Evolutionary conservation across 225 moss, liverwort and hornwort genomes (phyloP).

Genomic region (Sphagnum contortum): DNA sequence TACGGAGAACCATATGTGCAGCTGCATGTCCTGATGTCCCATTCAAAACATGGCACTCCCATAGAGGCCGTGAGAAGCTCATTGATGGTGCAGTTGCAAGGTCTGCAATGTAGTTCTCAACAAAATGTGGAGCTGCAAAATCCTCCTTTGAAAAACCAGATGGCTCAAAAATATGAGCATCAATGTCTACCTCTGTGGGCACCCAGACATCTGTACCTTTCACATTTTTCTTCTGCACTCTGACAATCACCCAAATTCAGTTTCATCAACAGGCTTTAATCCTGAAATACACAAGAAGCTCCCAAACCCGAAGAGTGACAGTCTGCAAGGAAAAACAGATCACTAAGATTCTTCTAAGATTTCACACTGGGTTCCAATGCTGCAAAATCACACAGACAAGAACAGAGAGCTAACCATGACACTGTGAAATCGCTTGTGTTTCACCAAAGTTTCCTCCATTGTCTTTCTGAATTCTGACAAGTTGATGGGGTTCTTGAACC

Average conservation of each 20-base stretch:
- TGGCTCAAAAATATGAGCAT: constrained; percentile 39
- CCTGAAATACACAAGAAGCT: no score
- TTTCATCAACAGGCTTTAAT: no score
- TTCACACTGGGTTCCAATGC: no score
- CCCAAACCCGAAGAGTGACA: no score
- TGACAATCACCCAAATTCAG: not conserved
- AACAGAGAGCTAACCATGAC: no score
- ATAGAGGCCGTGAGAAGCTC: constrained; percentile 57
- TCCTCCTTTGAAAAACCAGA: constrained; percentile 21
- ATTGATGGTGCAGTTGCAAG: constrained; percentile 23
- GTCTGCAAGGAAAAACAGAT: no score
- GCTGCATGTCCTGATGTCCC: constrained; percentile 23
- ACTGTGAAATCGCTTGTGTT: no score
- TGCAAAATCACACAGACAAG: no score
- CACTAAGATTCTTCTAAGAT: no score
- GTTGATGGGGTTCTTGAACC: no score
- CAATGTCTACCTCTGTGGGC: constrained; percentile 41
- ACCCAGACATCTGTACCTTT: constrained; percentile 48
- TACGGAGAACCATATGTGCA: constrained; percentile 35
- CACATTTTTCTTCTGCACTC: constrained; percentile 22
- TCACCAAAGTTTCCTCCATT: no score
- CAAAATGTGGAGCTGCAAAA: constrained; percentile 10
- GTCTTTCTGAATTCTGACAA: no score
- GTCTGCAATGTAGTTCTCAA: constrained; percentile 43
- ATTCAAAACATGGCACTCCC: constrained; percentile 65